These are phyloP conservation scores for Heritiera littoralis DNA, from an alignment of 345 rosid genomes.

Conservation along the genomic window DNA sequence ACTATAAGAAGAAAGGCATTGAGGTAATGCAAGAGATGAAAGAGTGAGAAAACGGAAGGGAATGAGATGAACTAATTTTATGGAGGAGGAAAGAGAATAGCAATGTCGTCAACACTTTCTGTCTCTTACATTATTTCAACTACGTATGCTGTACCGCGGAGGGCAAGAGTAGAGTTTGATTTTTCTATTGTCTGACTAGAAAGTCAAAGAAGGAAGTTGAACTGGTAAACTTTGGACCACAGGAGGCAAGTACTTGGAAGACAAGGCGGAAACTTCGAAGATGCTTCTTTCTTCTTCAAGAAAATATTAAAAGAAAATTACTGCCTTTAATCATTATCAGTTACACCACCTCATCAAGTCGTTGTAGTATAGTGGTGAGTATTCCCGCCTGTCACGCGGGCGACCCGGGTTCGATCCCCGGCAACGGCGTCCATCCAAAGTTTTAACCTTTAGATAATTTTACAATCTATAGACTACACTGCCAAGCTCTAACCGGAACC, in stretches of 20 bases:
- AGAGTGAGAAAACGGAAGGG: not conserved
- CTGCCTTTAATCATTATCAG: too few relatives aligned
- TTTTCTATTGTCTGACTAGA: not conserved
- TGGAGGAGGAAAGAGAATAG: not conserved
- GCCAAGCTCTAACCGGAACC: not conserved
- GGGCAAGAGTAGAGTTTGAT: not conserved
- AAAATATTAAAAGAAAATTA: too few relatives aligned
- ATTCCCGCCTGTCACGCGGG: slow-evolving; percentile 97
- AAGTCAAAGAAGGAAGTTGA: not conserved
- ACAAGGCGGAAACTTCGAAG: not conserved
- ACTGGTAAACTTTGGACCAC: not conserved
- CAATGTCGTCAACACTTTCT: not conserved
- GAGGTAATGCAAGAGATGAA: slow-evolving; percentile 3
- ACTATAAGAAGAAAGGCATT: not conserved
- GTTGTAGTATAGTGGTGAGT: slow-evolving; percentile 95
- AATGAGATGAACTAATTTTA: not conserved
- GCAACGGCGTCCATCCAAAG: too few relatives aligned
- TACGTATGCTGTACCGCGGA: not conserved
- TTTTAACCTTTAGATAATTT: too few relatives aligned
- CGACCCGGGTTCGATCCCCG: slow-evolving; percentile 47
- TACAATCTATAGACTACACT: not conserved
- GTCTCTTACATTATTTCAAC: not conserved
- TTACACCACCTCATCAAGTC: slow-evolving; percentile 23
- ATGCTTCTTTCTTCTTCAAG: not conserved
- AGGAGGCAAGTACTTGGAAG: not conserved